Base-by-base conservation (phyloP, 345 rosid species). In the Theobroma cacao region DNA sequence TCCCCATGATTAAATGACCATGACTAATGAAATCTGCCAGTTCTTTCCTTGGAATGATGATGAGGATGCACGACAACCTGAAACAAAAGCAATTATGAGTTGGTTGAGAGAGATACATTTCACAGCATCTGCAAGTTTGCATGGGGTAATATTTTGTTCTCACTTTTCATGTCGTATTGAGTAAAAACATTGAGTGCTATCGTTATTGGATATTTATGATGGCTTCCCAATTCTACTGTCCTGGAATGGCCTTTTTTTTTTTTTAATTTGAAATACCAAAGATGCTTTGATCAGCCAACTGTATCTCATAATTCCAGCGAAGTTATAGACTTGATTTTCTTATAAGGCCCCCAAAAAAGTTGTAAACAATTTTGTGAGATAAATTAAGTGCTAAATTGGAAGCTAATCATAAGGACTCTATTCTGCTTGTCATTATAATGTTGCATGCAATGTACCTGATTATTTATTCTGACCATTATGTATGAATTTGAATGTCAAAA, bases 71-170 rank as follows among this genome's bases (percentile, higher is more conserved):
- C 87, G 91, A 34, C 97, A 96, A 83, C 99, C 98, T 62, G 99
- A 96, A 89, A 90, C 97, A 65, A 90, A 66, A 68, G 99, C 98
- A 76, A 84, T 92, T 74, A 92, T 94, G 90, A 90, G 75, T 59
- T 96, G 99, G 99, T 80, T 86, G 89, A 90, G 84, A 82, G 88
- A 91, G 65, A 86, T 84, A 76, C 90, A 33, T 48, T 96, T 96
- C 85, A 85, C 97, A 75, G 97, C 92, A 71, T 96, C 98, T 15
- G 98, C 99, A 15, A 90, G 88, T 84, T 83, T 96, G 82, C 99
- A 96, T 43, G 98, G 99, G 97, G 98, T 96, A 89, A 77, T 72
- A 48, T 45, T 48, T 79, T 74, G 24, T 75, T 72, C 66, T 53
- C 60, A 14, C 26, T 56, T 43, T 10, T 64, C 55, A 36, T 79